Conservation (phyloP, 352 stramenopile genomes). For the Thalassiosira hispida region DNA sequence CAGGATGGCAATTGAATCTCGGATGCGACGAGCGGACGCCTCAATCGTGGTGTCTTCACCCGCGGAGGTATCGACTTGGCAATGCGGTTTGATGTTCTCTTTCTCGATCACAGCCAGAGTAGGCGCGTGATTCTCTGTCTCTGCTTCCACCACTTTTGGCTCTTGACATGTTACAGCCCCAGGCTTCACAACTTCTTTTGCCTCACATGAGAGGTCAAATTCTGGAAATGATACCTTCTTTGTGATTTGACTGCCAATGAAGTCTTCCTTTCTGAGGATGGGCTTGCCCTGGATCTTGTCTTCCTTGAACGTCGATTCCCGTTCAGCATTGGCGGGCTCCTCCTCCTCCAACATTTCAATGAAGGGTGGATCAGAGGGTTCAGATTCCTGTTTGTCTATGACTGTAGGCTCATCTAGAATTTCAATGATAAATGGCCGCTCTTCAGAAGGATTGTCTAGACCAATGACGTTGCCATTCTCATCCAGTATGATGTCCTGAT, state of each 20-base stretch:
- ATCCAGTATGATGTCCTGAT: neutral
- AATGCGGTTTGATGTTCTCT: slow-evolving; percentile 3
- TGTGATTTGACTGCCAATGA: neutral
- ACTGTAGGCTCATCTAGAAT: neutral
- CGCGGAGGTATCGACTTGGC: neutral
- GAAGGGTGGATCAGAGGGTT: neutral
- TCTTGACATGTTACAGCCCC: neutral
- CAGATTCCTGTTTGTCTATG: no score
- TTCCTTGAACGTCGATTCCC: neutral
- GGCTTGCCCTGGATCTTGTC: neutral
- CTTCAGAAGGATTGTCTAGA: neutral
- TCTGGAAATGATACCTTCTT: slow-evolving; percentile 8
- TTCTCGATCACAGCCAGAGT: neutral
- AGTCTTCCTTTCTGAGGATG: neutral
- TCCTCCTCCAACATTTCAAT: neutral
- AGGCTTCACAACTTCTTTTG: neutral
- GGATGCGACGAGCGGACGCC: neutral
- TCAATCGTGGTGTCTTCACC: slow-evolving; percentile 8
- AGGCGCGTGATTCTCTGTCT: neutral
- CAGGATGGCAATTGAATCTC: slow-evolving; percentile 25
- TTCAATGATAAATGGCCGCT: neutral
- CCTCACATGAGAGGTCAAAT: neutral
- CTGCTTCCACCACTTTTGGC: neutral
- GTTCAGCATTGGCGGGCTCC: neutral
- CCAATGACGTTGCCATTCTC: neutral